Evolutionary conservation across 495 filamentous ascomycete species (phyloP), one percentile per base, ranked within the genome.

Genomic region (Sporormia fimetaria): DNA sequence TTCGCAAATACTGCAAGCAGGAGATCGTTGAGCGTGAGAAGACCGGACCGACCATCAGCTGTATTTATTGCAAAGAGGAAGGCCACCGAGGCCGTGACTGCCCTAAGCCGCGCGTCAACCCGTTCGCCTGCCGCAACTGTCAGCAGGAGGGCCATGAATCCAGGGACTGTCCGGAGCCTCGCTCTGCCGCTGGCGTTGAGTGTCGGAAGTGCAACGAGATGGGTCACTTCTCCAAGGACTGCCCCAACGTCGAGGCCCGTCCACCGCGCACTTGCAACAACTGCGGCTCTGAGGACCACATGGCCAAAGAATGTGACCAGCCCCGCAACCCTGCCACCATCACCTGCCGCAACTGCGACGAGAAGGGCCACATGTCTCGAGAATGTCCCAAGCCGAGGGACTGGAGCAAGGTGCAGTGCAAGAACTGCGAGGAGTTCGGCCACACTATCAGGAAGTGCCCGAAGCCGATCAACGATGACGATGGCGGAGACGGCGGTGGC

Each of bases 221-320:
- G 37, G 87, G 87, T 3, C 88, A 94, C 49, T 90, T 87, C 59
- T 74, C 81, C 2, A 74, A 73, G 41, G 85, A 93, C 47, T 95
- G 88, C 53, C 84, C 83, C 21, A 66, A 74, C 48, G 64, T 56
- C 14, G 39, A 42, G 23, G 37, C 57, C 62, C 33, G 64, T 57
- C 30, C 50, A 49, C 23, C 41, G 16, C 16, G 68, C 63, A 42
- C 32, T 27, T 83, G 79, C 52, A 78, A 67, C 40, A 82, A 58
- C 44, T 59, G 47, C 41, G 66, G 64, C 20, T 61, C 65, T 7
- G 63, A 70, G 42, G 65, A 72, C 28, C 75, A 81, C 40, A 65
- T 65, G 18, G 59, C 65, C 5, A 65, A 63, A 42, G 74, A 78
- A 4, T 80, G 75, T 42, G 66, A 65, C 65, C 54, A 75, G 51